Evolutionary conservation across 192 early-diverging fungal genomes (phyloP).

Genomic region (Gryganskiella cystojenkinii): DNA sequence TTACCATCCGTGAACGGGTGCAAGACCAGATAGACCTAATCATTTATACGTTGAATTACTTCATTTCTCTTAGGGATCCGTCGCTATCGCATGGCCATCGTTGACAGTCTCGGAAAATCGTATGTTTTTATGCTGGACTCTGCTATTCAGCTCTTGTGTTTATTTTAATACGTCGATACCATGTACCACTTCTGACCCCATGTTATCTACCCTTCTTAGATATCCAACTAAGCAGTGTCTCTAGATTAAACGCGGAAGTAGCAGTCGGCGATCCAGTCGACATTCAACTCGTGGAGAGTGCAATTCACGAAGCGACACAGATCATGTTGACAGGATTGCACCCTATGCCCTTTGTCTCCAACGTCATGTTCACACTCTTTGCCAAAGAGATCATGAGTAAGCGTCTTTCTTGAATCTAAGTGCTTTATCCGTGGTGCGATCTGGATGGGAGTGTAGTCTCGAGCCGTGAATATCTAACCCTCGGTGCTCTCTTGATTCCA

Average conservation of each 20-base stretch:
- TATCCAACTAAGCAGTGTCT: slow-evolving; percentile 58
- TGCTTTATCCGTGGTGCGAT: too few relatives aligned
- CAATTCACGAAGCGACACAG: slow-evolving; percentile 49
- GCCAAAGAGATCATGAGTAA: slow-evolving; percentile 73
- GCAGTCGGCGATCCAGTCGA: slow-evolving; percentile 57
- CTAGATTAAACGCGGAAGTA: slow-evolving; percentile 58
- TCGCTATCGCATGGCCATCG: slow-evolving; percentile 70
- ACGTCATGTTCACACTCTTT: slow-evolving; percentile 63
- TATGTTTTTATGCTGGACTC: too few relatives aligned
- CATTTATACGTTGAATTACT: too few relatives aligned
- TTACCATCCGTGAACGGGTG: neutral
- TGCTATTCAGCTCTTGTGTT: too few relatives aligned
- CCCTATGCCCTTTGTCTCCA: slow-evolving; percentile 48
- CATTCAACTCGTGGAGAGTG: slow-evolving; percentile 29
- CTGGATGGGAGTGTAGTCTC: too few relatives aligned
- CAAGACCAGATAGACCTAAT: too few relatives aligned
- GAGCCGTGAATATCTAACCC: too few relatives aligned
- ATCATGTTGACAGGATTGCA: slow-evolving; percentile 56
- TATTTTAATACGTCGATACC: too few relatives aligned
- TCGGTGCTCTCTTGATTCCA: neutral
- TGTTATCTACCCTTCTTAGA: slow-evolving; percentile 40
- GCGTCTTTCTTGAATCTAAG: too few relatives aligned
- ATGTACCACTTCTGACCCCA: too few relatives aligned
- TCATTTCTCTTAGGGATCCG: slow-evolving; percentile 28
- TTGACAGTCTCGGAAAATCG: slow-evolving; percentile 50